phyloP scores from a whole-genome alignment of 805 yeast species.

The Candida qinlingensis region DNA sequence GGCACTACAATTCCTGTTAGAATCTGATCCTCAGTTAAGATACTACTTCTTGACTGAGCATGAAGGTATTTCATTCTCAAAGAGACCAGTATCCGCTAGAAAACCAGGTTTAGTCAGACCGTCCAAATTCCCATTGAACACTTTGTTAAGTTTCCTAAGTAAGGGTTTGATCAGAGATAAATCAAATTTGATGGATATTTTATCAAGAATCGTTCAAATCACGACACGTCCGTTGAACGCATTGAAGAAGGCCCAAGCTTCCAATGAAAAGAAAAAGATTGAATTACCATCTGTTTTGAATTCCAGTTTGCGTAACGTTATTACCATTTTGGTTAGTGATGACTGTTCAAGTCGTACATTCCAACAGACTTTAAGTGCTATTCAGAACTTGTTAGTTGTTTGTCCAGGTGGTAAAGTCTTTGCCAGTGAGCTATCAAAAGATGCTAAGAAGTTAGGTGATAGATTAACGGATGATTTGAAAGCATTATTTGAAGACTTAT shows the following conservation, averaged over 20 bases:
- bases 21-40: conserved; percentile 60
- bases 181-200: conserved; percentile 66
- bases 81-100: conserved; percentile 30
- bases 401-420: conserved; percentile 59
- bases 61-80: conserved; percentile 38
- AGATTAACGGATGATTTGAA: conserved; percentile 3
- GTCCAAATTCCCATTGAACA: conserved; percentile 67
- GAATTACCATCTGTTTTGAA: conserved; percentile 62
- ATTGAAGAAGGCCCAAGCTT: conserved; percentile 37
- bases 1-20: conserved; percentile 64
- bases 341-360: conserved; percentile 84
- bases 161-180: conserved; percentile 64
- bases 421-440: conserved; percentile 58
- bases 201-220: conserved; percentile 70
- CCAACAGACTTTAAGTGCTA: conserved; percentile 74
- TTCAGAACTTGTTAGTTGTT: conserved; percentile 67
- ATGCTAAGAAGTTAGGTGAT: conserved; percentile 55
- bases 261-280: conserved; percentile 21
- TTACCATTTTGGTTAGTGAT: conserved; percentile 66
- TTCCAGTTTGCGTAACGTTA: conserved; percentile 53
- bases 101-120: conserved; percentile 33
- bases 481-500: conserved; percentile 41
- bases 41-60: conserved; percentile 78
- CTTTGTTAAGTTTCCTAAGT: conserved; percentile 57
- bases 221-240: conserved; percentile 68